phyloP scores from a whole-genome alignment of 2,329 filamentous ascomycete genomes.

The Trichoderma sp. region DNA sequence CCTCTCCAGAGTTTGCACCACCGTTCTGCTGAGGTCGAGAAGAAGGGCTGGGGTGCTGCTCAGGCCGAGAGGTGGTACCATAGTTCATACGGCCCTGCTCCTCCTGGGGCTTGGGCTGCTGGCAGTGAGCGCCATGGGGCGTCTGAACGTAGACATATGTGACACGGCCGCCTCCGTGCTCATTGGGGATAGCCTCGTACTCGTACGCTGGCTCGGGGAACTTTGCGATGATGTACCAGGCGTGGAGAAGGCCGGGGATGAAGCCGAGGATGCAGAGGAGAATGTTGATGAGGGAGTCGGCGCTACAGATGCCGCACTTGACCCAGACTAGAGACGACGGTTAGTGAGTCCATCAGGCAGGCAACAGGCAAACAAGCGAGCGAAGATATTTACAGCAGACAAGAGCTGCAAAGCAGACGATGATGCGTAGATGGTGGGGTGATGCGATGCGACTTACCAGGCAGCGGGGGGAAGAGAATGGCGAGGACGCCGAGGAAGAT shows the following conservation, averaged over 20 bases:
- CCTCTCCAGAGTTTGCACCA: constrained; percentile 40
- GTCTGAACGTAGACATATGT: constrained; percentile 75
- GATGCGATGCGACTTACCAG: constrained; percentile 44
- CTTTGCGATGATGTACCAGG: constrained; percentile 96
- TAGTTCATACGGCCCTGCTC: constrained; percentile 42
- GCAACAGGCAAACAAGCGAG: background rate
- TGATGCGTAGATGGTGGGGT: background rate
- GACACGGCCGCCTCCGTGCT: constrained; percentile 54
- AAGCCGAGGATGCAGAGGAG: constrained; percentile 78
- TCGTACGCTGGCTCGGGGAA: constrained; percentile 74
- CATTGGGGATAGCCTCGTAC: constrained; percentile 60
- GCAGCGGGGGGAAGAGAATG: constrained; percentile 37
- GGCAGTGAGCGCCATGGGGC: constrained; percentile 38
- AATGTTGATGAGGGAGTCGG: constrained; percentile 92
- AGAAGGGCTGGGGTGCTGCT: background rate
- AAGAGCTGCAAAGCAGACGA: background rate
- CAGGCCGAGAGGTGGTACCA: constrained; percentile 35
- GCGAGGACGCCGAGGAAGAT: constrained; percentile 53
- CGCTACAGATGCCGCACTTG: constrained; percentile 88
- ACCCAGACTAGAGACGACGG: constrained; percentile 76
- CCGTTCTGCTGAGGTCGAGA: constrained; percentile 32
- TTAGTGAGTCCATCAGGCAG: background rate
- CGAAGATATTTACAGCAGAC: background rate
- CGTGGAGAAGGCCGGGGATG: constrained; percentile 85
- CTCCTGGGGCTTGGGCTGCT: constrained; percentile 29